Percentiles rank a stretch among this genome's conserved stretches.
Conservation (phyloP, 73 alveolate genomes). For the Paramecium sexaurelia region DNA sequence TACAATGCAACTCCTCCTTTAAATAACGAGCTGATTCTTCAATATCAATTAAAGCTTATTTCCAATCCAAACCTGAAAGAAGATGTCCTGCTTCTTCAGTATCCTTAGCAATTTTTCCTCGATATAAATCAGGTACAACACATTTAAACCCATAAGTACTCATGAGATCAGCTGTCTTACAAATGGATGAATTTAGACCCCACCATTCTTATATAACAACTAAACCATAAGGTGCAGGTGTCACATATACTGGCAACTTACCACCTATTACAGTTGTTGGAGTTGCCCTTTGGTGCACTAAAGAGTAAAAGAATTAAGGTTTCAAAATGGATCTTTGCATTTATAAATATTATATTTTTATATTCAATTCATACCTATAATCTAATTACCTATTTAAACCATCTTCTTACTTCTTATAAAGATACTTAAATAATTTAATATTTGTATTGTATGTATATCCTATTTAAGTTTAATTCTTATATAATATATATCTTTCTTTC, state of each 20-base stretch:
- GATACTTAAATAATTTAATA: too few relatives aligned
- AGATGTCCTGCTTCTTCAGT: conserved; percentile 49
- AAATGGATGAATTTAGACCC: conserved; percentile 37
- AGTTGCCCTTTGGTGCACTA: not conserved
- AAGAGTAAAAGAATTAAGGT: not conserved
- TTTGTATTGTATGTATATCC: too few relatives aligned
- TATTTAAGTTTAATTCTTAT: not conserved
- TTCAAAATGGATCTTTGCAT: not conserved
- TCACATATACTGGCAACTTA: not conserved
- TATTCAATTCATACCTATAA: not conserved
- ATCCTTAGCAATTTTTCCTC: conserved; percentile 43
- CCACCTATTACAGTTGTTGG: not conserved
- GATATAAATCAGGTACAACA: conserved; percentile 15
- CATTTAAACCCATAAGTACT: not conserved
- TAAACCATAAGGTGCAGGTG: not conserved
- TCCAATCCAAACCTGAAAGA: conserved; percentile 15
- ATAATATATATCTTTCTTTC: not conserved
- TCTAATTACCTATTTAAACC: conserved; percentile 13
- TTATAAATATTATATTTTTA: not conserved
- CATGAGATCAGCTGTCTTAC: not conserved
- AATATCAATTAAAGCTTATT: not conserved
- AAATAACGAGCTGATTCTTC: not conserved
- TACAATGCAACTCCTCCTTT: not conserved
- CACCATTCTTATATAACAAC: conserved; percentile 55
- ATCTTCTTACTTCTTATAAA: conserved; percentile 23